Conservation (phyloP, 2,329 filamentous ascomycete genomes). For the Thermothelomyces thermophilus region DNA sequence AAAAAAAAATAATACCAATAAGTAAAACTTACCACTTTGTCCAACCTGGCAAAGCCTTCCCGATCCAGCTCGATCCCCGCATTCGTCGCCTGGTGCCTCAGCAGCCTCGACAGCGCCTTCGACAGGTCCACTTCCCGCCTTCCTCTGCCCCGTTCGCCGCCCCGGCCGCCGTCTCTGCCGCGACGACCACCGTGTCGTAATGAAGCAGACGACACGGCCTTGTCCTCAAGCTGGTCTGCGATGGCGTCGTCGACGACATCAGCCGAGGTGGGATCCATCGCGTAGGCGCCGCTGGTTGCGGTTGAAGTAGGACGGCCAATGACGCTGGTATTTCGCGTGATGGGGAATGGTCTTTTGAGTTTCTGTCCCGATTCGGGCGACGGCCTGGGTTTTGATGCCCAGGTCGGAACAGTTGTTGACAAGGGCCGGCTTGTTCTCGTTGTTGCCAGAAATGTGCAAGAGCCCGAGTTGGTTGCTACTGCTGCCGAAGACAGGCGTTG, state of each 20-base stretch:
- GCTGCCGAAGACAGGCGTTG: not conserved
- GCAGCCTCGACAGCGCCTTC: conserved; percentile 46
- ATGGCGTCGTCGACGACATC: not conserved
- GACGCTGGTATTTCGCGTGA: no score
- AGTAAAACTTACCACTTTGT: conserved; percentile 48
- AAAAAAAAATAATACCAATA: not conserved
- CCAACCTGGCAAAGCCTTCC: conserved; percentile 53
- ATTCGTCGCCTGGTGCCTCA: conserved; percentile 51
- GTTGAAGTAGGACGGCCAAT: no score
- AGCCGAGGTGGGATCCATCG: no score
- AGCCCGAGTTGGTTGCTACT: not conserved
- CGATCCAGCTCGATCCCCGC: conserved; percentile 51
- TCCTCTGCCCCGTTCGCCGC: conserved; percentile 29
- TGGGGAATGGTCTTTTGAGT: not conserved
- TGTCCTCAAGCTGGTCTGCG: conserved; percentile 19
- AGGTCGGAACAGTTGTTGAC: not conserved
- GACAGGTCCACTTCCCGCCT: conserved; percentile 45
- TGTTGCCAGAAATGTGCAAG: not conserved
- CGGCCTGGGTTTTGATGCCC: not conserved
- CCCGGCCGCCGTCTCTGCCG: conserved; percentile 27
- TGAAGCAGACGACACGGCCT: conserved; percentile 8
- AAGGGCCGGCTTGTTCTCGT: not conserved
- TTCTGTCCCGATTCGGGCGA: no score
- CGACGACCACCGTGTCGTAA: conserved; percentile 5
- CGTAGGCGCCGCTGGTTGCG: no score